Conservation (phyloP, 495 filamentous ascomycete species). For the Podospora bellae-mahoneyi region DNA sequence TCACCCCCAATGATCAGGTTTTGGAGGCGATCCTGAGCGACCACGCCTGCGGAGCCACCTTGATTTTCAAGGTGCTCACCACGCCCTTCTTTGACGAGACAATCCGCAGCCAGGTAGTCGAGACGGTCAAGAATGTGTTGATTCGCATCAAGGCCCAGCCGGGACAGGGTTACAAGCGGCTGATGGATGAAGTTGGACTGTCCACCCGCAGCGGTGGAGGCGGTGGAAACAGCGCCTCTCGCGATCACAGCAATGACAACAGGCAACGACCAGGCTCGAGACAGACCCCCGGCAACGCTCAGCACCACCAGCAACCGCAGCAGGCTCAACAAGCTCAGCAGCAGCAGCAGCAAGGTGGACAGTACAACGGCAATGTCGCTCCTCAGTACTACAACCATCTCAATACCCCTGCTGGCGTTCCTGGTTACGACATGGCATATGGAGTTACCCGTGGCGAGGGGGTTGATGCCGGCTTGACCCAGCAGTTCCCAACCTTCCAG, state of each 20-base stretch:
- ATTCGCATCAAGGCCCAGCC: conserved; percentile 87
- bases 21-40: conserved; percentile 89
- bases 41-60: conserved; percentile 84
- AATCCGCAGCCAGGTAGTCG: conserved; percentile 79
- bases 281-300: conserved; percentile 43
- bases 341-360: conserved; percentile 34
- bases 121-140: conserved; percentile 87
- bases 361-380: conserved; percentile 24
- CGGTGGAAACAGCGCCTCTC: conserved; percentile 30
- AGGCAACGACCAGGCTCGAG: conserved; percentile 55
- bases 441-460: conserved; percentile 54
- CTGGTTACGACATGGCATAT: conserved; percentile 48
- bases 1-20: conserved; percentile 81
- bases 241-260: conserved; percentile 49
- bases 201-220: conserved; percentile 51
- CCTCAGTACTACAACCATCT: conserved; percentile 46
- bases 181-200: conserved; percentile 96
- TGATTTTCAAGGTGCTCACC: conserved; percentile 97
- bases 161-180: conserved; percentile 92
- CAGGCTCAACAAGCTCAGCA: conserved; percentile 23
- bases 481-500: conserved; percentile 51
- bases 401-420: conserved; percentile 27
- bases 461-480: conserved; percentile 53
- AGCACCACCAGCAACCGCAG: conserved; percentile 31
- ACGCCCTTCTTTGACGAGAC: conserved; percentile 96